Evolutionary conservation across 2,329 filamentous ascomycete species (phyloP), one percentile per base, ranked within the genome.

Genomic region (Nakataea oryzae): DNA sequence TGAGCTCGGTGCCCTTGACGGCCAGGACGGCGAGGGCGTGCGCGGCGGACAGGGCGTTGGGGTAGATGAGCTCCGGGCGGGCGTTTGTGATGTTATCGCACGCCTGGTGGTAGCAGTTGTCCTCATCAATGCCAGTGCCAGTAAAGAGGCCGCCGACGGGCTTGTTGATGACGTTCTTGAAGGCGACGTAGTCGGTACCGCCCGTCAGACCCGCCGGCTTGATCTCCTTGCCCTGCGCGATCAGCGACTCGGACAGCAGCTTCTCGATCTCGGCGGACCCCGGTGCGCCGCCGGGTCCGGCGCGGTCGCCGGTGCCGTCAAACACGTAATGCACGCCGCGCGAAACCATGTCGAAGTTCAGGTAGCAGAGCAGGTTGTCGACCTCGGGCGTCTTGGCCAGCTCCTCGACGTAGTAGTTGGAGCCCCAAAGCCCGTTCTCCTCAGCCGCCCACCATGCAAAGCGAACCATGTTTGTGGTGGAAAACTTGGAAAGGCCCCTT

Each of bases 121-220:
- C 74, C 67, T 77, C 76, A 60, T 76, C 71, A 32, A 77, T 71
- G 64, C 78, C 86, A 8, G 81, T 84, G 66, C 76, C 72, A 12
- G 87, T 89, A 67, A 87, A 87, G 63, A 90, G 78, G 21, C 88
- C 87, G 30, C 87, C 87, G 0, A 83, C 81, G 3, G 88, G 85
- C 63, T 89, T 86, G 17, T 84, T 84, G 66, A 81, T 58, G 26
- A 59, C 32, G 9, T 82, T 79, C 64, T 88, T 82, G 74, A 90
- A 89, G 3, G 81, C 83, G 54, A 81, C 85, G 68, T 90, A 89
- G 70, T 90, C 87, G 70, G 24, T 59, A 14, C 83, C 81, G 68
- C 90, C 90, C 56, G 82, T 80, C 29, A 85, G 85, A 32, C 82
- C 81, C 2, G 58, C 50, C 1, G 58, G 58, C 0, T 83, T 82